Conservation (phyloP, 345 rosid species). For the Dovyalis caffra region DNA sequence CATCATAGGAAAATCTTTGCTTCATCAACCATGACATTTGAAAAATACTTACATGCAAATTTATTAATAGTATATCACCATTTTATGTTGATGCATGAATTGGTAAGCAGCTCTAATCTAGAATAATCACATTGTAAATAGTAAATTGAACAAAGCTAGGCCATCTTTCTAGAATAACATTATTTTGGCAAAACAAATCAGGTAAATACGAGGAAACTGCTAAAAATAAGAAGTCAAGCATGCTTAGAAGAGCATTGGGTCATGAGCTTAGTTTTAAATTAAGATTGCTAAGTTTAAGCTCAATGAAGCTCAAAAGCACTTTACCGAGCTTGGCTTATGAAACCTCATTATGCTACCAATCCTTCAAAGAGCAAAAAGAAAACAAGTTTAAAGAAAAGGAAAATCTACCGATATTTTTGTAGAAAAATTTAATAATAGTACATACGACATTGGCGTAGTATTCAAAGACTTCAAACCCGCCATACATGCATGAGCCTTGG, state of each 20-base stretch:
- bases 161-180: not conserved
- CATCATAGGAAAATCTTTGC: not conserved
- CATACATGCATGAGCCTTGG: slow-evolving; percentile 98
- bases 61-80: not conserved
- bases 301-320: not conserved
- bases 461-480: slow-evolving; percentile 98
- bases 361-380: not conserved
- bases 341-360: not conserved
- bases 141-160: not conserved
- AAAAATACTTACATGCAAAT: not conserved
- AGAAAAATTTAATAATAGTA: slow-evolving; percentile 1
- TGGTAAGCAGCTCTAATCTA: not conserved
- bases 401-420: not conserved
- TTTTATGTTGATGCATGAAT: not conserved
- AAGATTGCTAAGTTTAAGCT: not conserved
- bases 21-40: not conserved
- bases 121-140: not conserved
- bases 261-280: not conserved
- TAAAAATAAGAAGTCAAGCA: not conserved
- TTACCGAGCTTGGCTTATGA: not conserved
- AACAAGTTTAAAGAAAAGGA: not conserved
- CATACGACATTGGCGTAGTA: slow-evolving; percentile 89
- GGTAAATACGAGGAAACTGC: not conserved
- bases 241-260: not conserved
- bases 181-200: not conserved